Evolutionary conservation across 805 yeast genomes (phyloP).

Genomic region (Komagataella populi): DNA sequence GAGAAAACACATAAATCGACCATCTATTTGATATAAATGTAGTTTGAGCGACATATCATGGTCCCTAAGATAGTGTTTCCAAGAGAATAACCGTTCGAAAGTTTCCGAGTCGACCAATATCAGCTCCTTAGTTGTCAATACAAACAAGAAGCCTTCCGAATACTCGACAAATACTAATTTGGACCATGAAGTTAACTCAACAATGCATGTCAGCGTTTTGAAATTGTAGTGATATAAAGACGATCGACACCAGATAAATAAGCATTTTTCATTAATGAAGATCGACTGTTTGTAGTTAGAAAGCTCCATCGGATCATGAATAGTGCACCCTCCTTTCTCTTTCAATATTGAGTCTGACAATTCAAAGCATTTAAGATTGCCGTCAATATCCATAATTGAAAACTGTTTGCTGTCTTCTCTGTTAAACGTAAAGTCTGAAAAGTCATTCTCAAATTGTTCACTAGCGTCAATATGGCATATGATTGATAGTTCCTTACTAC

Average conservation of each 20-base stretch:
- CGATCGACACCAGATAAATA: conserved; percentile 29
- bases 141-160: conserved; percentile 24
- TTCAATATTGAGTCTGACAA: conserved; percentile 2
- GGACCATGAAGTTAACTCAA: conserved; percentile 42
- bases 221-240: conserved; percentile 22
- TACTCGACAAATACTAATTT: conserved; percentile 27
- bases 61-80: conserved; percentile 57
- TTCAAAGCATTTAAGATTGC: conserved; percentile 33
- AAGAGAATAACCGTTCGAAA: conserved; percentile 40
- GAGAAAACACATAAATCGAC: conserved; percentile 3
- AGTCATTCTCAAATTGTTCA: neutral
- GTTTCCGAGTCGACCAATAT: conserved; percentile 27
- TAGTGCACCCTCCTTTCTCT: neutral
- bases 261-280: conserved; percentile 19
- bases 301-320: conserved; percentile 31
- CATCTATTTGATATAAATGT: conserved; percentile 11
- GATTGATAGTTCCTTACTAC: neutral
- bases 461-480: neutral
- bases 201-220: conserved; percentile 18
- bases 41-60: conserved; percentile 40
- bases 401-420: conserved; percentile 25
- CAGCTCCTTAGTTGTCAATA: conserved; percentile 57
- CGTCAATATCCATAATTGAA: conserved; percentile 34
- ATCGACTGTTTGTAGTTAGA: conserved; percentile 40
- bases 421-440: conserved; percentile 22